Evolutionary conservation across 306 rosid species (phyloP).

Genomic region (Sicyos edulis): DNA sequence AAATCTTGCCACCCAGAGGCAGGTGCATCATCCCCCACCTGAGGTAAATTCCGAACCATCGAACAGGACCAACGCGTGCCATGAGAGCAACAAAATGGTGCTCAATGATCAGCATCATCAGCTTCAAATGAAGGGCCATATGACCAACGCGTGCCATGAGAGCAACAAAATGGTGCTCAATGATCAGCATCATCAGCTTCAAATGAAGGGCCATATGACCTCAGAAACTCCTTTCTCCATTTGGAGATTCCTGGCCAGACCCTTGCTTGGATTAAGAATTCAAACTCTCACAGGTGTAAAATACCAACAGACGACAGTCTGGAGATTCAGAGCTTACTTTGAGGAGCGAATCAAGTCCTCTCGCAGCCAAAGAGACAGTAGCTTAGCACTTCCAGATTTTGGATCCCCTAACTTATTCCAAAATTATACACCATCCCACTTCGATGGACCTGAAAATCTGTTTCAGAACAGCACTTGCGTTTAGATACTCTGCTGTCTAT

Average conservation of each 20-base stretch:
- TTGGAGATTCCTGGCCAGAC: constrained; percentile 75
- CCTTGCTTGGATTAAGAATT: constrained; percentile 75
- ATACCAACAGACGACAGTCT: constrained; percentile 64
- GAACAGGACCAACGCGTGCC: constrained; percentile 25
- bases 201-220: constrained; percentile 29
- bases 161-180: constrained; percentile 18
- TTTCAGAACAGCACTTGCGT: constrained; percentile 31
- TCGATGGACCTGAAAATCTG: constrained; percentile 47
- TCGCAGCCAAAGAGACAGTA: constrained; percentile 31
- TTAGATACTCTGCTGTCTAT: constrained; percentile 27
- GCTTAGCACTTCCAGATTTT: constrained; percentile 46
- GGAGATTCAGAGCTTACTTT: constrained; percentile 39
- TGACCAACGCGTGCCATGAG: too few species aligned
- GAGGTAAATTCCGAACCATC: neutral
- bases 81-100: constrained; percentile 20
- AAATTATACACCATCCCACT: constrained; percentile 45
- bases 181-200: constrained; percentile 30
- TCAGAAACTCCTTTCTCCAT: constrained; percentile 47
- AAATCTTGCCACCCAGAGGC: constrained; percentile 21
- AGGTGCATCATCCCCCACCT: constrained; percentile 5
- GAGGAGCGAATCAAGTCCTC: constrained; percentile 42
- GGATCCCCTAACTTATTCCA: constrained; percentile 48
- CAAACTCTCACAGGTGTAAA: constrained; percentile 78
- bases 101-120: constrained; percentile 27
- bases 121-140: constrained; percentile 28